Percentiles rank a stretch among this genome's conserved stretches.
Conservation (phyloP, 345 rosid genomes). For the Eucalyptus sp. region DNA sequence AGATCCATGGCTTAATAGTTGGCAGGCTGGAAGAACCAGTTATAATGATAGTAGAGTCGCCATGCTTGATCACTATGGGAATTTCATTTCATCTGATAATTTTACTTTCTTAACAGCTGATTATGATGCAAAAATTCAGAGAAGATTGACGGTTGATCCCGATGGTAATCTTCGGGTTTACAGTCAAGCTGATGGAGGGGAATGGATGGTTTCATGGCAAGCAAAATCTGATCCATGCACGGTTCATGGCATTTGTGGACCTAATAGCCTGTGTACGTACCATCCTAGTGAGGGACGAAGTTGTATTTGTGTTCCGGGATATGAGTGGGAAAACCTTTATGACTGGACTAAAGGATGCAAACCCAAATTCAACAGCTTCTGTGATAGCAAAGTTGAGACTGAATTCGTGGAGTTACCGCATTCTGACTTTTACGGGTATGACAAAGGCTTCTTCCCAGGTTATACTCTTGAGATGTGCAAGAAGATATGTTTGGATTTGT, state of each 20-base stretch:
- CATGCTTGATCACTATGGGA: background rate
- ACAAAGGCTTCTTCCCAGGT: background rate
- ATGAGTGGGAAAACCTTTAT: background rate
- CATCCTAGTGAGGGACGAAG: background rate
- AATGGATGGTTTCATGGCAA: background rate
- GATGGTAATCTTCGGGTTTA: slow-evolving; percentile 1
- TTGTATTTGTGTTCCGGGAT: slow-evolving; percentile 8
- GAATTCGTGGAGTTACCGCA: background rate
- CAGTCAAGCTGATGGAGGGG: background rate
- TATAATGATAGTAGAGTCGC: slow-evolving; percentile 7
- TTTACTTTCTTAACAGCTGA: background rate
- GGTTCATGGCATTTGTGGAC: slow-evolving; percentile 23
- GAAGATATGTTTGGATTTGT: background rate
- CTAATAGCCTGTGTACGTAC: slow-evolving; percentile 9
- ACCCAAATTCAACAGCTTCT: background rate
- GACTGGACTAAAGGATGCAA: slow-evolving; percentile 11
- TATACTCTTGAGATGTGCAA: background rate
- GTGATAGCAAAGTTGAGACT: background rate
- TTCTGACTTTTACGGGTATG: background rate
- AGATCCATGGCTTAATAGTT: background rate
- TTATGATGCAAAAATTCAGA: background rate
- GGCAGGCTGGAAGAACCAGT: slow-evolving; percentile 2
- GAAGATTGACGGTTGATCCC: background rate
- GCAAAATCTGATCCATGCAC: slow-evolving; percentile 4
- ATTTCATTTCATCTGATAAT: background rate